Conservation (phyloP, 2,329 filamentous ascomycete species). For the Elsinoe australis region DNA sequence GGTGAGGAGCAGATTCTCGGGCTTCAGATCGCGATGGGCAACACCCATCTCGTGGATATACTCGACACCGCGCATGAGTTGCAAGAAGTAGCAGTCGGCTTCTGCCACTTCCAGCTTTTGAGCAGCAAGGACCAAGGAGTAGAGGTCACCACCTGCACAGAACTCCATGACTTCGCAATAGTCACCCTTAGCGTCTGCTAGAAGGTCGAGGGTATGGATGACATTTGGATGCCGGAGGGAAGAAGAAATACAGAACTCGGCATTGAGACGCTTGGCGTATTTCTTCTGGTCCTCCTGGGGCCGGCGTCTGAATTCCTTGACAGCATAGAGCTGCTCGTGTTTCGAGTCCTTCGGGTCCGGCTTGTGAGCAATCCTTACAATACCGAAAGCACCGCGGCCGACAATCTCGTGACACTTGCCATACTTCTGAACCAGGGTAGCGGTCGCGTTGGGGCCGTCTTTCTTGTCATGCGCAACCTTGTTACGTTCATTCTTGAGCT, state of each 20-base stretch:
- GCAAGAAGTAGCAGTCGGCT: constrained; percentile 97
- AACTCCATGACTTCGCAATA: constrained; percentile 99
- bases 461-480: constrained; percentile 66
- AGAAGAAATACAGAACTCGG: constrained; percentile 97
- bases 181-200: constrained; percentile 93
- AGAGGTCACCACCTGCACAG: constrained; percentile 91
- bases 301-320: constrained; percentile 93
- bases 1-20: constrained; percentile 89
- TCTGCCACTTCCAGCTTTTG: constrained; percentile 87
- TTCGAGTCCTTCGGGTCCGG: constrained; percentile 69
- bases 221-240: constrained; percentile 95
- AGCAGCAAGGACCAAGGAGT: constrained; percentile 83
- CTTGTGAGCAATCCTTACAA: constrained; percentile 96
- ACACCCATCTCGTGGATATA: constrained; percentile 99
- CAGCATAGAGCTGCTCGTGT: constrained; percentile 84
- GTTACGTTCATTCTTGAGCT: constrained; percentile 80
- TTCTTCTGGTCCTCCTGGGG: constrained; percentile 94
- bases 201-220: constrained; percentile 90
- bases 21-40: constrained; percentile 91
- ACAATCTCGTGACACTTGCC: constrained; percentile 98
- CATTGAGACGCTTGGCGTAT: constrained; percentile 93
- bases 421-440: constrained; percentile 88
- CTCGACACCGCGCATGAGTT: constrained; percentile 97
- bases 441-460: constrained; percentile 63
- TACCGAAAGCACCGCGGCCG: constrained; percentile 90